Percentiles rank a stretch among this genome's conserved stretches.
phyloP scores from a whole-genome alignment of 768 basidiomycete genomes.

The Calocera cornea region DNA sequence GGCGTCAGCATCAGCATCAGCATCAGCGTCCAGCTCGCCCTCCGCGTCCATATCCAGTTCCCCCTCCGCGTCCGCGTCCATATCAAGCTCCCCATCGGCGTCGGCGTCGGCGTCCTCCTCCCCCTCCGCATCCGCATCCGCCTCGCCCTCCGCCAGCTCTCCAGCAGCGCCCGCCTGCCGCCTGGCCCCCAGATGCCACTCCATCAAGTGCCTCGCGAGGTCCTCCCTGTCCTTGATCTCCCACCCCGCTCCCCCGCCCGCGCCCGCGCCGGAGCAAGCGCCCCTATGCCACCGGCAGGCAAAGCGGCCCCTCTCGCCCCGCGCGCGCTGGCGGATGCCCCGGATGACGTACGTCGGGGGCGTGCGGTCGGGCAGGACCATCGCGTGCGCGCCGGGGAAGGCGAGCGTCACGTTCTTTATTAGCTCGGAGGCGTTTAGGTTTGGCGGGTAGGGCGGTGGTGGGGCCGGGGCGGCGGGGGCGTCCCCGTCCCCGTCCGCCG shows the following conservation, averaged over 20 bases:
- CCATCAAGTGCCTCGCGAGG: conserved; percentile 53
- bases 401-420: conserved; percentile 84
- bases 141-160: conserved; percentile 50
- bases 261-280: conserved; percentile 61
- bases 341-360: conserved; percentile 74
- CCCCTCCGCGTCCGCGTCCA: conserved; percentile 23
- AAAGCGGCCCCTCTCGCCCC: conserved; percentile 40
- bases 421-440: conserved; percentile 79
- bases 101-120: conserved; percentile 48
- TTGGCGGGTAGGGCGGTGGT: conserved; percentile 22
- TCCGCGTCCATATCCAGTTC: conserved; percentile 6
- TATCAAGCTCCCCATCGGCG: conserved; percentile 34
- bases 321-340: conserved; percentile 54
- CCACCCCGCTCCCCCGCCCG: conserved; percentile 34
- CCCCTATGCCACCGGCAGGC: conserved; percentile 40
- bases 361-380: conserved; percentile 56
- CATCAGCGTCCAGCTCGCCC: neutral
- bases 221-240: conserved; percentile 10
- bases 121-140: conserved; percentile 66
- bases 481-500: conserved; percentile 4
- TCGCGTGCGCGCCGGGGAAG: conserved; percentile 75
- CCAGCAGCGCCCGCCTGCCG: conserved; percentile 17
- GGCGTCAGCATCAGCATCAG: neutral
- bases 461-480: neutral
- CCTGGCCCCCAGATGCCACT: conserved; percentile 55